Percentiles rank a stretch among this genome's conserved stretches.
Evolutionary conservation across 1,284 basidiomycete species (phyloP).

Genomic region (Apiotrichum gracile): DNA sequence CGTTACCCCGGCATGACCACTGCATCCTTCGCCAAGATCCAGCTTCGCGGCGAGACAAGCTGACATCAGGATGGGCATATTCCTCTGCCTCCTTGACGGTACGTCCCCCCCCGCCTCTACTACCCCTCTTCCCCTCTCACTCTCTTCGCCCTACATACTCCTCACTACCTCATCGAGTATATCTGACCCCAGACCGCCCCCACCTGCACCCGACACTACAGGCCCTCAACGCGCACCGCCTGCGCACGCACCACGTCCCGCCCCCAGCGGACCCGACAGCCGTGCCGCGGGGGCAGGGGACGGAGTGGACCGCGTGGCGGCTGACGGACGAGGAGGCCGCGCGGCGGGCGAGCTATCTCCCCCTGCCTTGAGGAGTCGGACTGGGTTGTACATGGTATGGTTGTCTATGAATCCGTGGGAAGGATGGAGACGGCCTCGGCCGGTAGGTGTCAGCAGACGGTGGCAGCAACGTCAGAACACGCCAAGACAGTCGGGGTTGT

Average conservation of each 20-base stretch:
- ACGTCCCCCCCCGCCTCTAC: no score
- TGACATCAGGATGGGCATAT: conserved; percentile 16
- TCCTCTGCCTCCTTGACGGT: conserved; percentile 12
- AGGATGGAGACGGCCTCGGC: not conserved
- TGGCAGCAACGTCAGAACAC: no score
- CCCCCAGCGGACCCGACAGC: not conserved
- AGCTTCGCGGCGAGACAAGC: no score
- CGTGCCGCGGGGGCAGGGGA: not conserved
- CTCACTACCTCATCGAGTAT: not conserved
- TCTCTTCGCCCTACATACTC: no score
- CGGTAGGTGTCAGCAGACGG: no score
- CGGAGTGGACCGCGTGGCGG: conserved; percentile 11
- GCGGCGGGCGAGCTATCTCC: conserved; percentile 1
- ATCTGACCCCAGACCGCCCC: conserved; percentile 9
- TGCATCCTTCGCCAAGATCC: no score
- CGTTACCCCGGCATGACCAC: not conserved
- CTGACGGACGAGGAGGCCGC: conserved; percentile 1
- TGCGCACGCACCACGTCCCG: conserved; percentile 1
- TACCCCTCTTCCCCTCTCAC: not conserved
- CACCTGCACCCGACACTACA: conserved; percentile 10
- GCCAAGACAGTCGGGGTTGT: no score
- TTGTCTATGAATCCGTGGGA: not conserved
- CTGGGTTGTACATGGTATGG: not conserved
- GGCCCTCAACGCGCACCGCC: conserved; percentile 7
- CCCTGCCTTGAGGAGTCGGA: not conserved